A percentile compares a stretch with the other conserved stretches of the same genome.
Evolutionary conservation across 2,329 filamentous ascomycete species (phyloP).

Genomic region (Rutstroemia sydowiana): DNA sequence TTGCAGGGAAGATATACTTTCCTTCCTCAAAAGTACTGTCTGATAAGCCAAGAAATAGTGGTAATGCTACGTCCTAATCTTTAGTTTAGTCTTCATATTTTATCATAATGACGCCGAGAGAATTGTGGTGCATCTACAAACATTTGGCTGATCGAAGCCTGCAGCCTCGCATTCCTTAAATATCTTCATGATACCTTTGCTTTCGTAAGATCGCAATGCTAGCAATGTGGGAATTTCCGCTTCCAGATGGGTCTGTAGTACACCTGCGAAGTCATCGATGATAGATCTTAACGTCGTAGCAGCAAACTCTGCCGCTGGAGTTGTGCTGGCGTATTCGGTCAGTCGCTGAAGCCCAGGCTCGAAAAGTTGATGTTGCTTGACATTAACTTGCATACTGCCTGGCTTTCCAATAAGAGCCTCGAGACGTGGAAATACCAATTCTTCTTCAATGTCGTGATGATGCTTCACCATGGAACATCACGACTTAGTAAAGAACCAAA

Average conservation of each 20-base stretch:
- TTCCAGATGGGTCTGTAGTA: neutral
- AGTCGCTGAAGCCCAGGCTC: neutral
- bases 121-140: neutral
- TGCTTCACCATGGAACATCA: neutral
- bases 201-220: neutral
- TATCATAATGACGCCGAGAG: neutral
- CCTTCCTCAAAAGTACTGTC: neutral
- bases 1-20: neutral
- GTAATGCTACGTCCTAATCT: neutral
- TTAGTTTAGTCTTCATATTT: neutral
- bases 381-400: neutral
- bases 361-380: neutral
- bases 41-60: neutral
- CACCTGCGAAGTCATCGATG: neutral
- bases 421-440: neutral
- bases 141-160: neutral
- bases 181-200: neutral
- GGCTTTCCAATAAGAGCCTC: neutral
- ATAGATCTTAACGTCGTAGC: neutral
- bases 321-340: neutral
- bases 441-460: neutral
- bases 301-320: neutral
- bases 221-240: neutral
- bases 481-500: neutral
- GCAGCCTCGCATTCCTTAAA: neutral